phyloP scores from a whole-genome alignment of 257 asterid species.

The Echites panduratus region DNA sequence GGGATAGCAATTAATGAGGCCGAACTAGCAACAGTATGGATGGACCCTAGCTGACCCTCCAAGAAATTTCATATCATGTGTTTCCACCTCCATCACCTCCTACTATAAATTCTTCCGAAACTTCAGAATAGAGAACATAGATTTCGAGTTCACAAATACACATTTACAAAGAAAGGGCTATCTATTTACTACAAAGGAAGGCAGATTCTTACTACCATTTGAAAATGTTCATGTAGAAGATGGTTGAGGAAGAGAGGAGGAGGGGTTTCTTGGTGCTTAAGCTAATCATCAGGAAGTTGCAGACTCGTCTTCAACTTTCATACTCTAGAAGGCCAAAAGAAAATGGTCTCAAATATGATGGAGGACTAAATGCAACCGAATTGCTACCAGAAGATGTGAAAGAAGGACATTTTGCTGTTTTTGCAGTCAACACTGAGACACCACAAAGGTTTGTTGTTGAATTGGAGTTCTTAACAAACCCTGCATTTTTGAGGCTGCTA shows the following conservation, averaged over 20 bases:
- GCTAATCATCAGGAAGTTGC: slow-evolving; percentile 16
- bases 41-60: slow-evolving; percentile 23
- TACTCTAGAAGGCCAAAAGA: not conserved
- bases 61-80: slow-evolving; percentile 45
- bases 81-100: not conserved
- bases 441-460: slow-evolving; percentile 28
- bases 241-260: slow-evolving; percentile 19
- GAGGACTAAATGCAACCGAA: not conserved
- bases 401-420: slow-evolving; percentile 33
- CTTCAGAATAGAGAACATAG: slow-evolving; percentile 3
- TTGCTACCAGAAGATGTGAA: slow-evolving; percentile 26
- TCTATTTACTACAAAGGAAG: not conserved
- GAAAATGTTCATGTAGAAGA: slow-evolving; percentile 10
- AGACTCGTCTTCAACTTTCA: slow-evolving; percentile 12
- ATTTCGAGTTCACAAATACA: not conserved
- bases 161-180: too few species aligned
- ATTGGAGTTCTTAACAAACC: slow-evolving; percentile 19
- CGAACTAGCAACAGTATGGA: slow-evolving; percentile 8
- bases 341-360: not conserved
- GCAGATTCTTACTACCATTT: not conserved
- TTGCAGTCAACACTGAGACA: slow-evolving; percentile 23
- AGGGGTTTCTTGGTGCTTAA: slow-evolving; percentile 15
- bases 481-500: slow-evolving; percentile 24
- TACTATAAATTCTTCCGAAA: slow-evolving; percentile 21
- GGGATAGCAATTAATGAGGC: slow-evolving; percentile 19